Conservation (phyloP, 352 stramenopile genomes). For the Phytophthora pini region DNA sequence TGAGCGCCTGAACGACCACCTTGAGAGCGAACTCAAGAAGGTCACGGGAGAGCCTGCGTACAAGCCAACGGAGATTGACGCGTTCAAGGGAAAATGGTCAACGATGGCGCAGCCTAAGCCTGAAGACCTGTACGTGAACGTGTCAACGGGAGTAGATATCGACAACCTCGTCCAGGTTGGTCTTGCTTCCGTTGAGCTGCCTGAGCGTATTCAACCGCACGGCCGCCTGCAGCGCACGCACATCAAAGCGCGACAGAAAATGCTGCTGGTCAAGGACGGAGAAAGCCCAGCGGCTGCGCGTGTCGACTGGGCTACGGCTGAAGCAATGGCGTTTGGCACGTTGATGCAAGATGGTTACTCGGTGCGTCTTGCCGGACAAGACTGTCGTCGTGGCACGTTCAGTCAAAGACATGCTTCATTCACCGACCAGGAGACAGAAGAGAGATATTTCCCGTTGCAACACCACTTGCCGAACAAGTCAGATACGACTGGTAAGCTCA, state of each 20-base stretch:
- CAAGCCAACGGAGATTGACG: constrained; percentile 69
- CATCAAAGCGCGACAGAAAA: constrained; percentile 78
- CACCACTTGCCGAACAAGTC: constrained; percentile 54
- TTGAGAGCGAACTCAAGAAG: constrained; percentile 67
- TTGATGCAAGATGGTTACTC: constrained; percentile 85
- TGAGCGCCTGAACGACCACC: constrained; percentile 62
- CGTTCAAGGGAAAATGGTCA: constrained; percentile 79
- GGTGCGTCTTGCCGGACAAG: constrained; percentile 87
- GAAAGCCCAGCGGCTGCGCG: constrained; percentile 42
- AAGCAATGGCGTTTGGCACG: constrained; percentile 89
- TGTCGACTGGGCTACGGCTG: constrained; percentile 90
- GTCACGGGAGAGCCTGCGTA: constrained; percentile 57
- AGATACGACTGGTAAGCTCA: constrained; percentile 50
- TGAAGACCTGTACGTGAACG: constrained; percentile 62
- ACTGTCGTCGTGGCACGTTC: constrained; percentile 90
- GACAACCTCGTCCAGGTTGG: constrained; percentile 67
- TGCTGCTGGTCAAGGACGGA: constrained; percentile 50
- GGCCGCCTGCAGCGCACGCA: constrained; percentile 81
- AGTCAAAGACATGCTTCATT: constrained; percentile 89
- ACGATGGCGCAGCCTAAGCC: constrained; percentile 55
- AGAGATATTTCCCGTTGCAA: constrained; percentile 79
- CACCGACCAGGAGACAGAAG: constrained; percentile 79
- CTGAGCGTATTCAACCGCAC: constrained; percentile 61
- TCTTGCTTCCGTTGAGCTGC: constrained; percentile 70
- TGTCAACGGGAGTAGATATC: constrained; percentile 58